Percentiles rank a stretch among this genome's conserved stretches.
These are phyloP conservation scores for Aureoboletus auriporus DNA, from an alignment of 768 basidiomycete species.

Conservation along the genomic window DNA sequence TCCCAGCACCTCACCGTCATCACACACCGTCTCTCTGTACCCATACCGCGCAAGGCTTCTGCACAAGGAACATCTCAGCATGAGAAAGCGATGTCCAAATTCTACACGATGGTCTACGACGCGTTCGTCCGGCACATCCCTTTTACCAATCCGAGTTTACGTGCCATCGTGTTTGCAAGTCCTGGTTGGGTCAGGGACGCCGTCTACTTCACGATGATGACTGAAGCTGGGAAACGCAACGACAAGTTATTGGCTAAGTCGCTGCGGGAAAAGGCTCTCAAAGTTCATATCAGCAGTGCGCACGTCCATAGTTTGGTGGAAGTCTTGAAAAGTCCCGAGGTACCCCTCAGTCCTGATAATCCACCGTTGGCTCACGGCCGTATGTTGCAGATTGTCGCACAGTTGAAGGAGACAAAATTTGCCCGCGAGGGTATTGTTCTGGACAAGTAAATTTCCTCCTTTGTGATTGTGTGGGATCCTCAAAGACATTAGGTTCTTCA, in stretches of 20 bases:
- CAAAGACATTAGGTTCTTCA: constrained; percentile 72
- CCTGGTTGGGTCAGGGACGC: constrained; percentile 95
- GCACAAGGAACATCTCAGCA: constrained; percentile 77
- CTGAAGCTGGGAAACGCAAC: constrained; percentile 72
- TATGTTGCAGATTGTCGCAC: constrained; percentile 54
- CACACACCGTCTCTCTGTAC: constrained; percentile 81
- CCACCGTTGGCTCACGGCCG: background rate
- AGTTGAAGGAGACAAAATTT: constrained; percentile 93
- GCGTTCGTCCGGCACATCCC: constrained; percentile 90
- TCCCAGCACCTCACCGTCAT: constrained; percentile 97
- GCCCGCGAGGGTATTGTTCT: constrained; percentile 88
- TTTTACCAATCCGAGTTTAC: constrained; percentile 63
- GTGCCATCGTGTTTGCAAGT: constrained; percentile 92
- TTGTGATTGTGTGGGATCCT: background rate
- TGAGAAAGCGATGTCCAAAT: constrained; percentile 85
- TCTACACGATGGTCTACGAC: constrained; percentile 81
- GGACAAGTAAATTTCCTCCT: constrained; percentile 57
- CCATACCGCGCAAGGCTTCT: constrained; percentile 90
- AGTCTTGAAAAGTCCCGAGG: constrained; percentile 92
- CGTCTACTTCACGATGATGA: constrained; percentile 78
- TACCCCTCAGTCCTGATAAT: constrained; percentile 30
- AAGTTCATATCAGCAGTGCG: constrained; percentile 87
- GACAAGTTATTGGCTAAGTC: constrained; percentile 82
- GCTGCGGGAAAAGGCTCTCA: constrained; percentile 78
- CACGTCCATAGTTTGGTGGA: constrained; percentile 97